Conservation (phyloP, 352 stramenopile species). For the Phytophthora cajani region DNA sequence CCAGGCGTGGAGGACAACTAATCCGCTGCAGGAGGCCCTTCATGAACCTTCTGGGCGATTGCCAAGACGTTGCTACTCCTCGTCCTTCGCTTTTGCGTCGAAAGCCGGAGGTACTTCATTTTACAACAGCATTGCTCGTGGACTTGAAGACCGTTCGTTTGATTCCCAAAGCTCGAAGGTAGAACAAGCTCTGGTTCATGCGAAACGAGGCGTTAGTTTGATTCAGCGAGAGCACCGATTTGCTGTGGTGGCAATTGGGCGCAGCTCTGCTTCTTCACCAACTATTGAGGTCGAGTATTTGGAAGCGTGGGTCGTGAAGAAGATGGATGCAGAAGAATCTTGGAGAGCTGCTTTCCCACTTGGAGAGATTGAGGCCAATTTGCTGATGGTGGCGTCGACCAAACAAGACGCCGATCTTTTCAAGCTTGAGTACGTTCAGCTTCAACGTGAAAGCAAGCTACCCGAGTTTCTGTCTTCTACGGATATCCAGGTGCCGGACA, state of each 20-base stretch:
- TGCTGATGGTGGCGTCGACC: slow-evolving; percentile 29
- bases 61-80: slow-evolving; percentile 38
- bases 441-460: slow-evolving; percentile 17
- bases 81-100: slow-evolving; percentile 40
- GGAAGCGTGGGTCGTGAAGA: slow-evolving; percentile 21
- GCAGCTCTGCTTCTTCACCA: slow-evolving; percentile 6
- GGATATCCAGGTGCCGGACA: slow-evolving; percentile 10
- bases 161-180: slow-evolving; percentile 7
- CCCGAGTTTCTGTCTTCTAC: slow-evolving; percentile 3
- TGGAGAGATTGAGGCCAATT: slow-evolving; percentile 2
- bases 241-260: slow-evolving; percentile 19
- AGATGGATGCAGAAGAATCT: background rate
- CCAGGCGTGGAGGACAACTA: slow-evolving; percentile 27
- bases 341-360: slow-evolving; percentile 14
- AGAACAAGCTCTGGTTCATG: slow-evolving; percentile 8
- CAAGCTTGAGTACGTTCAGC: slow-evolving; percentile 31
- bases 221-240: slow-evolving; percentile 7
- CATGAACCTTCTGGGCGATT: slow-evolving; percentile 1
- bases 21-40: slow-evolving; percentile 24
- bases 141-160: background rate
- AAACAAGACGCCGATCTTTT: slow-evolving; percentile 2
- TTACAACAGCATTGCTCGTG: slow-evolving; percentile 15
- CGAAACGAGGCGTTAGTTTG: background rate
- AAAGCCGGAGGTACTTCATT: slow-evolving; percentile 11
- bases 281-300: slow-evolving; percentile 31